A percentile compares a stretch with the other conserved stretches of the same genome.
These are phyloP conservation scores for Mortierella alpina DNA, from an alignment of 192 early-diverging fungal genomes.

Conservation along the genomic window DNA sequence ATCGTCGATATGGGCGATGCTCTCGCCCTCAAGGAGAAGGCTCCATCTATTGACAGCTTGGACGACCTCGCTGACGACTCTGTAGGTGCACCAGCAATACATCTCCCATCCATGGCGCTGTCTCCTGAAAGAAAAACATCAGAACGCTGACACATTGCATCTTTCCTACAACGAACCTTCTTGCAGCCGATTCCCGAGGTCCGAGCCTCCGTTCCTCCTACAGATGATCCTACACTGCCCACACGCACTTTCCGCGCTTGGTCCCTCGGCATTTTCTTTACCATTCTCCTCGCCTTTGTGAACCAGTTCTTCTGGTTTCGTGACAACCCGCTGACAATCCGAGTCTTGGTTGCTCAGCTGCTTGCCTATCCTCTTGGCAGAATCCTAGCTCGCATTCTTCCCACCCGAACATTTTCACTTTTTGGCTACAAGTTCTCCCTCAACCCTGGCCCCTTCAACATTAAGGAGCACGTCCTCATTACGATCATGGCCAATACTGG, in stretches of 20 bases:
- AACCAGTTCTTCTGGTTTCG: conserved; percentile 91
- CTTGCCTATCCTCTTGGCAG: conserved; percentile 81
- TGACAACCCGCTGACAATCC: conserved; percentile 78
- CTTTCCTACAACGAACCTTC: too few species aligned
- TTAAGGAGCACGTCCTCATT: conserved; percentile 91
- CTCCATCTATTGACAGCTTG: conserved; percentile 13
- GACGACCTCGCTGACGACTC: conserved; percentile 56
- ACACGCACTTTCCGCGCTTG: conserved; percentile 80
- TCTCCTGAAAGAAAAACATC: neutral
- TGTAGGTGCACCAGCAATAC: conserved; percentile 11
- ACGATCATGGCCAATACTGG: conserved; percentile 79
- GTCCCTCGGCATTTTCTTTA: conserved; percentile 79
- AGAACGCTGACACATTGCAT: too few species aligned
- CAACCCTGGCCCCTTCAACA: conserved; percentile 88
- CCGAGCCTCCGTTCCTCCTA: conserved; percentile 73
- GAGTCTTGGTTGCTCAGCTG: conserved; percentile 77
- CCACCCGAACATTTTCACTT: conserved; percentile 59
- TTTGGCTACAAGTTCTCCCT: conserved; percentile 64
- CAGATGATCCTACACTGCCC: conserved; percentile 73
- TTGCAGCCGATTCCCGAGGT: conserved; percentile 75
- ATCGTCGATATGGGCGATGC: conserved; percentile 16
- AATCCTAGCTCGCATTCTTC: conserved; percentile 70
- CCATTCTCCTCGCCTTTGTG: conserved; percentile 69
- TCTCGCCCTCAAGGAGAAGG: conserved; percentile 29
- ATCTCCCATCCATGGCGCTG: neutral